phyloP scores from a whole-genome alignment of 1,284 basidiomycete genomes.

The Laetiporus sulphureus region DNA sequence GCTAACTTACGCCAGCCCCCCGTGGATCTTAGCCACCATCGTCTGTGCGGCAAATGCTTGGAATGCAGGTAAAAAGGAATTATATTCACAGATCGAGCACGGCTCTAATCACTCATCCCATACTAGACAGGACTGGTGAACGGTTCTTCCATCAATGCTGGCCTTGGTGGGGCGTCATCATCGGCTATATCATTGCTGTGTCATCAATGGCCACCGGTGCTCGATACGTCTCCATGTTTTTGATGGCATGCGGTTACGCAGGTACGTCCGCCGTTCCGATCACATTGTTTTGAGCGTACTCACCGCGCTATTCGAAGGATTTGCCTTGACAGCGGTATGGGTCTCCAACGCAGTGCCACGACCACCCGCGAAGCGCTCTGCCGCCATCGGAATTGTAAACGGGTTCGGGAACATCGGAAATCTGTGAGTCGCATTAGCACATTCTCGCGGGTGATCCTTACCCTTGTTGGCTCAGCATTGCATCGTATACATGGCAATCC shows the following conservation, averaged over 20 bases:
- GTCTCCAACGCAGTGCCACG: constrained; percentile 56
- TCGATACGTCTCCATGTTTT: constrained; percentile 60
- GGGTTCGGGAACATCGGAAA: constrained; percentile 35
- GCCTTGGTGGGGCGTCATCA: constrained; percentile 55
- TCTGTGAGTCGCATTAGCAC: constrained; percentile 22
- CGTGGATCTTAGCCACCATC: constrained; percentile 55
- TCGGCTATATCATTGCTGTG: constrained; percentile 58
- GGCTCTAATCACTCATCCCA: too few relatives aligned
- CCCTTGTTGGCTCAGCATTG: constrained; percentile 20
- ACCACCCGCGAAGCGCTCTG: constrained; percentile 53
- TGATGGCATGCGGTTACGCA: constrained; percentile 52
- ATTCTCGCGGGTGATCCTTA: neutral
- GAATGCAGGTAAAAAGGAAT: constrained; percentile 61
- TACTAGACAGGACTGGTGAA: constrained; percentile 54
- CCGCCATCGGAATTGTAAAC: constrained; percentile 38
- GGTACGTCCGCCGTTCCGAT: constrained; percentile 28
- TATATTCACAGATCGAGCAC: too few relatives aligned
- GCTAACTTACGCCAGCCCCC: too few relatives aligned
- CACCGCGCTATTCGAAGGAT: constrained; percentile 32
- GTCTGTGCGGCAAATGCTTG: constrained; percentile 54
- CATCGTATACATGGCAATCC: constrained; percentile 31
- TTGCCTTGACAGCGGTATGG: constrained; percentile 56
- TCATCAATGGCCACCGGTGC: constrained; percentile 46
- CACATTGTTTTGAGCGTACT: neutral
- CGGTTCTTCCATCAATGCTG: constrained; percentile 60